Evolutionary conservation across 2,329 filamentous ascomycete species (phyloP).

Genomic region (Fusarium sublunatum): DNA sequence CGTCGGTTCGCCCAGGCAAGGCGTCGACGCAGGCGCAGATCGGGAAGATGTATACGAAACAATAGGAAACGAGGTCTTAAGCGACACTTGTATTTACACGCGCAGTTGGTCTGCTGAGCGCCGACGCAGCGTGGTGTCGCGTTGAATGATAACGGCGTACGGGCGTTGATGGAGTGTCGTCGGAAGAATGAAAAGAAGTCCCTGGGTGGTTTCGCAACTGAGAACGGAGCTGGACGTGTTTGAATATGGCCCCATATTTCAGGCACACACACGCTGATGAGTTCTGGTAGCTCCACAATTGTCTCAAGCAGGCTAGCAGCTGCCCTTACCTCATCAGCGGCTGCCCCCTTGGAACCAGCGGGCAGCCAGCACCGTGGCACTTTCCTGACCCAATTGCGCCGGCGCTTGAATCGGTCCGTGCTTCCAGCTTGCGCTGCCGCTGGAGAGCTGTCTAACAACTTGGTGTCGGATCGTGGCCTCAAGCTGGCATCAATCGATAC

Average conservation of each 20-base stretch:
- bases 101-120: constrained; percentile 39
- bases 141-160: constrained; percentile 42
- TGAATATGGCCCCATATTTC: constrained; percentile 47
- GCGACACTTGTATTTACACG: constrained; percentile 38
- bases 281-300: constrained; percentile 7
- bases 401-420: constrained; percentile 47
- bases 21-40: constrained; percentile 28
- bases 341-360: constrained; percentile 31
- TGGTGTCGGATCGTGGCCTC: constrained; percentile 46
- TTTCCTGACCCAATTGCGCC: constrained; percentile 37
- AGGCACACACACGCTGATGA: constrained; percentile 47
- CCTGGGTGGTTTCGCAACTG: constrained; percentile 41
- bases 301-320: constrained; percentile 10
- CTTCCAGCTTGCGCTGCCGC: constrained; percentile 37
- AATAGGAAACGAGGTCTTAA: constrained; percentile 30
- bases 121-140: constrained; percentile 42
- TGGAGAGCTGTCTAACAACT: constrained; percentile 39
- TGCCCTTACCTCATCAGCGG: constrained; percentile 22
- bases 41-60: constrained; percentile 29
- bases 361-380: constrained; percentile 21
- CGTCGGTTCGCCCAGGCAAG: constrained; percentile 28
- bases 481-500: constrained; percentile 38
- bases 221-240: constrained; percentile 38
- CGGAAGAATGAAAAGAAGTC: constrained; percentile 49
- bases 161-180: constrained; percentile 49